Evolutionary conservation across 1,284 basidiomycete genomes (phyloP).

Genomic region (Volvariella surrecta): DNA sequence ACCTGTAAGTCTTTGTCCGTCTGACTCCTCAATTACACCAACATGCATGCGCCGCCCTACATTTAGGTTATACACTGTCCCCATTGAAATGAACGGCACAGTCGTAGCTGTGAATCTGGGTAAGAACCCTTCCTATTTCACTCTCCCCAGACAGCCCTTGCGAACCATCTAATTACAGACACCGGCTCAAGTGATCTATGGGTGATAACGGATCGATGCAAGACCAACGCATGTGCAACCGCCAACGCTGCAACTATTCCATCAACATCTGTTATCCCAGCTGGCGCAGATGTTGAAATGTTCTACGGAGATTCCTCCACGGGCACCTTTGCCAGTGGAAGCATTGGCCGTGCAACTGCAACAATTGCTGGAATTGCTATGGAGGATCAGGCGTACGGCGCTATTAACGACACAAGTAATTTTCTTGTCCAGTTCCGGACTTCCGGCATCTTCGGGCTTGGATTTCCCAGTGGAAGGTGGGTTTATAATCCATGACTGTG

Average conservation of each 20-base stretch:
- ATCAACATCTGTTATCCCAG: slow-evolving; percentile 21
- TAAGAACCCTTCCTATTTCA: slow-evolving; percentile 10
- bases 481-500: neutral
- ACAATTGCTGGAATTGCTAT: slow-evolving; percentile 35
- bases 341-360: slow-evolving; percentile 37
- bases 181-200: slow-evolving; percentile 52
- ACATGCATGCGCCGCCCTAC: neutral
- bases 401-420: slow-evolving; percentile 44
- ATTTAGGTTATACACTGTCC: slow-evolving; percentile 25
- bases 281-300: slow-evolving; percentile 29
- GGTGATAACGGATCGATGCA: slow-evolving; percentile 36
- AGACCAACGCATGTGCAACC: slow-evolving; percentile 16
- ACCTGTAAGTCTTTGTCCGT: slow-evolving; percentile 16
- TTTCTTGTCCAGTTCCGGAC: slow-evolving; percentile 32
- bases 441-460: slow-evolving; percentile 48
- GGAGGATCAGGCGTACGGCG: slow-evolving; percentile 36
- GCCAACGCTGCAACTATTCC: slow-evolving; percentile 24
- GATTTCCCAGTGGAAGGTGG: slow-evolving; percentile 31
- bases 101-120: slow-evolving; percentile 28
- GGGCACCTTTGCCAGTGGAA: slow-evolving; percentile 41
- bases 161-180: slow-evolving; percentile 23
- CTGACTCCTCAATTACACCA: neutral
- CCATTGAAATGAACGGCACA: slow-evolving; percentile 23
- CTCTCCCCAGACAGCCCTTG: neutral
- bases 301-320: slow-evolving; percentile 48